Evolutionary conservation across 139 green algal species (phyloP), one percentile per base, ranked within the genome.

Genomic region (Picochlorum sp.): DNA sequence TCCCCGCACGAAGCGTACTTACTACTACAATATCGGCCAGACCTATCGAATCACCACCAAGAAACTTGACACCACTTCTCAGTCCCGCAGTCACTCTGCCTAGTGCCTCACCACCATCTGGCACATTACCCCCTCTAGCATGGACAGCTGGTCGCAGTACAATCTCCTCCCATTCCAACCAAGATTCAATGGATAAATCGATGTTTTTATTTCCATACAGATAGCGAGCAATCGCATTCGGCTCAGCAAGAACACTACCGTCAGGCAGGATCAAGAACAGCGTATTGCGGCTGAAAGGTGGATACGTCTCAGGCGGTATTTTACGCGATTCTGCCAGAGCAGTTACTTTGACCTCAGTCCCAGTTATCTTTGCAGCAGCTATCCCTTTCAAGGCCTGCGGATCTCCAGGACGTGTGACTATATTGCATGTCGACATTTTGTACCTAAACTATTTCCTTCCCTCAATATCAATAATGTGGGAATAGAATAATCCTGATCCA

Each of bases 111-210:
- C 33, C 57, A 41, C 58, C 26, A 6, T 58, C 45, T 31, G 53
- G 35, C 10, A 55, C 50, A 3, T 28, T 54, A 41, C 58, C 26
- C 4, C 55, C 45, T 1, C 39, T 58, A 31, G 61, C 31, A 36
- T 75, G 62, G 3, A 69, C 54, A 3, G 75, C 67, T 0, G 76
- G 70, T 0, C 77, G 75, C 61, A 89, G 67, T 0, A 59, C 26
- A 3, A 9, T 30, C 20, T 77, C 81, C 41, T 87, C 74, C 70
- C 72, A 87, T 26, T 87, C 75, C 18, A 88, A 30, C 81, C 81
- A 88, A 9, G 60, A 43, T 18, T 79, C 59, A 7, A n/a, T 20
- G 20, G 14, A 10, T 18, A 73, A 44, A 41, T 67, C 51, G 7
- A 44, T 36, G 22, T 33, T 20, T 43, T 33, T 16, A 45, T 33